Evolutionary conservation across 345 rosid species (phyloP).

Genomic region (Hypericum androsaemum): DNA sequence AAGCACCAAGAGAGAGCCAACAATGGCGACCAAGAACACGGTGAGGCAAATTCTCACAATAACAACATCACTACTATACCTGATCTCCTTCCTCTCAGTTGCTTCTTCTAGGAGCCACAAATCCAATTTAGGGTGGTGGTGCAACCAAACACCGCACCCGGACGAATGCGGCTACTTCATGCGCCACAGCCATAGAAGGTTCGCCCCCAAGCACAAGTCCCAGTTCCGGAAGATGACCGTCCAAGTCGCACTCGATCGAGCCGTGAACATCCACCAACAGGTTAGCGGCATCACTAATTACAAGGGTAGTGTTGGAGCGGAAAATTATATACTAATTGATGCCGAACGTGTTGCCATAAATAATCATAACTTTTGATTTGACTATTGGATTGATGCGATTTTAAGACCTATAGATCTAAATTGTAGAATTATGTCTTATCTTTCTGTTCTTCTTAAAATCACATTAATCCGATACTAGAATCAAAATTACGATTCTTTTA

Average conservation of each 20-base stretch:
- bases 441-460: too few relatives aligned
- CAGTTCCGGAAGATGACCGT: conserved; percentile 45
- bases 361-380: too few relatives aligned
- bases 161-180: conserved; percentile 47
- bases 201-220: conserved; percentile 28
- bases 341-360: too few relatives aligned
- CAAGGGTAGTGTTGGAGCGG: too few relatives aligned
- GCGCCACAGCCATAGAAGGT: conserved; percentile 16
- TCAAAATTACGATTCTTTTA: too few relatives aligned
- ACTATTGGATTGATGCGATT: too few relatives aligned
- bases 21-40: conserved; percentile 15
- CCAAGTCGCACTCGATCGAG: conserved; percentile 41
- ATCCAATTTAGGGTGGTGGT: conserved; percentile 48
- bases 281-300: too few relatives aligned
- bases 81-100: conserved; percentile 20
- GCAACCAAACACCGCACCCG: conserved; percentile 71
- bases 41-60: neutral
- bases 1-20: neutral
- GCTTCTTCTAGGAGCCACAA: conserved; percentile 14
- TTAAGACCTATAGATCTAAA: too few relatives aligned
- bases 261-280: conserved; percentile 24
- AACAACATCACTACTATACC: conserved; percentile 6
- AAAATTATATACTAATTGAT: too few relatives aligned
- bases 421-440: too few relatives aligned
- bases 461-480: too few relatives aligned